phyloP scores from a whole-genome alignment of 2,329 filamentous ascomycete species.

The Exophiala viscosa region DNA sequence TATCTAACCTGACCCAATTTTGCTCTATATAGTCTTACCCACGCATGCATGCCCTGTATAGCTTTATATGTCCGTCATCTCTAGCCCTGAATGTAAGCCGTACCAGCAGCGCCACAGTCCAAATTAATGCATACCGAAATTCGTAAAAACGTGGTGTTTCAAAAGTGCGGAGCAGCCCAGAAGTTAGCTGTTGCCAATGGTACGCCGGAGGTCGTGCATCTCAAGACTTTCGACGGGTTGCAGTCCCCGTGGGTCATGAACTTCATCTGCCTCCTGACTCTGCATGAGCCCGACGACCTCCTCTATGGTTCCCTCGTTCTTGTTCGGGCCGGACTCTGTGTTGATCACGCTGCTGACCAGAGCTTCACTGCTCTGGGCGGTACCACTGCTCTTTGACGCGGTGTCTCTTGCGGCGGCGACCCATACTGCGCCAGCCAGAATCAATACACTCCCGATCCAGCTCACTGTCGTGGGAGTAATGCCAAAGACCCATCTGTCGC shows the following conservation, averaged over 20 bases:
- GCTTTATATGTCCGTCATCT: no score
- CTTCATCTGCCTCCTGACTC: slow-evolving; percentile 10
- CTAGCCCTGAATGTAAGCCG: no score
- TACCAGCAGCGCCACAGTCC: no score
- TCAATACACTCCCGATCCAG: slow-evolving; percentile 60
- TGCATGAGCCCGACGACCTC: slow-evolving; percentile 17
- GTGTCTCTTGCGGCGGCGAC: slow-evolving; percentile 55
- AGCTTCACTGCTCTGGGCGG: slow-evolving; percentile 1
- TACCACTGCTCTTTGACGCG: slow-evolving; percentile 12
- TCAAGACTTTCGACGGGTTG: slow-evolving; percentile 6
- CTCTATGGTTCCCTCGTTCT: slow-evolving; percentile 3
- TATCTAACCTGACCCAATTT: no score
- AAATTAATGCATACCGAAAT: no score
- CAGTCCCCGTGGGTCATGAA: slow-evolving; percentile 1
- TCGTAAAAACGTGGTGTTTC: background rate
- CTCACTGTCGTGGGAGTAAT: slow-evolving; percentile 56
- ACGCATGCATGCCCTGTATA: no score
- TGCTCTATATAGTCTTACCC: no score
- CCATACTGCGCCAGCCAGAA: slow-evolving; percentile 63
- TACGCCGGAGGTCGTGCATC: background rate
- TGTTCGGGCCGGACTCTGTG: background rate
- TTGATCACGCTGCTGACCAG: background rate
- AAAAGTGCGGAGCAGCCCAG: background rate
- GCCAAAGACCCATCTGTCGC: slow-evolving; percentile 63
- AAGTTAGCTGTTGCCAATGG: background rate